Evolutionary conservation across 768 basidiomycete genomes (phyloP), one percentile per base, ranked within the genome.

Genomic region (Trametes meyenii): DNA sequence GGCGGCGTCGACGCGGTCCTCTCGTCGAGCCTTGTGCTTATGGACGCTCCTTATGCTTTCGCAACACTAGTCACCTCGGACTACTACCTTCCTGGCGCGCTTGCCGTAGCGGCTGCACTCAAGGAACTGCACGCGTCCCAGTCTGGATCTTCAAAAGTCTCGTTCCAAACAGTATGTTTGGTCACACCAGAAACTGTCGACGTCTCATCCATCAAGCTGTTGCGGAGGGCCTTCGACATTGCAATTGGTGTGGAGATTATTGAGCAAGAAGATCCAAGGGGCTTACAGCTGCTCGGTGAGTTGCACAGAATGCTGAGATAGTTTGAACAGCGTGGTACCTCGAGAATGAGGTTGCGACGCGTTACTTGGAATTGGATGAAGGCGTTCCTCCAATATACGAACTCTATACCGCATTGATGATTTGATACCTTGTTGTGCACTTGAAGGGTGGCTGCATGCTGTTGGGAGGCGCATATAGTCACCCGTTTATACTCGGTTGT

Each of bases 181-280:
- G 93, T 96, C 62, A 96, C 96, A 26, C 97, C 97, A 54, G 94
- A 97, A 72, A 89, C 92, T 0, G 87, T 98, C 72, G 88, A 92
- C 73, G 90, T 96, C 24, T 79, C 83, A 50, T 82, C 90, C 55
- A 87, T 95, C 63, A 92, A 87, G 70, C 82, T 85, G 53, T 82
- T 98, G 50, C 81, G 95, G 63, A 83, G 83, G 70, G 87, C 85
- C 10, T 99, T 89, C 70, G 83, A 96, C 72, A 69, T 89, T 44
- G 95, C 98, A 58, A 78, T 98, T 54, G 97, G 95, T 49, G 96
- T 99, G 24, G 96, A 98, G 76, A 76, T 89, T 49, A 93, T 99
- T 66, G 83, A 81, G 44, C 85, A 88, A 68, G 77, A 86, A 46
- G 85, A 90, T 58, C 74, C 81, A 55, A 77, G 81, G 50, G 87